Evolutionary conservation across 2,329 filamentous ascomycete species (phyloP), one percentile per base, ranked within the genome.

Genomic region (Stemphylium beticola): DNA sequence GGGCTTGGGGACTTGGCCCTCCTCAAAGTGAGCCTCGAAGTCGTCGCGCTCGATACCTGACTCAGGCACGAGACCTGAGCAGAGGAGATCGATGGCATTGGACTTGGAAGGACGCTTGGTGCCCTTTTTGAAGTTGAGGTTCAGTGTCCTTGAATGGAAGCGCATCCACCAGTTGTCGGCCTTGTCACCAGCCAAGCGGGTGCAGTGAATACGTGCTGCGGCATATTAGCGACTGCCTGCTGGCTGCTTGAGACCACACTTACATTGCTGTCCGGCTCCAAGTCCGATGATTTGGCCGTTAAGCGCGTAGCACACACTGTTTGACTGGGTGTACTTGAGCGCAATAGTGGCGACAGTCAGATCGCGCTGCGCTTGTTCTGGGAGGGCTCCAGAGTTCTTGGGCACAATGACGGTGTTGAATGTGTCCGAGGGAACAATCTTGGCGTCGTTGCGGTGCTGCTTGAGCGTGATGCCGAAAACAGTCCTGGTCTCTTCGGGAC

Each of bases 91-190:
- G 72, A 98, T 97, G 62, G 93, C 93, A 76, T 99, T 99, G 82
- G 90, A 96, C 86, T 98, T 99, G 77, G 97, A 93, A 41, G 95
- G 85, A 53, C 95, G 87, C 87, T 98, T 98, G 73, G 90, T 92
- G 69, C 95, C 93, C 81, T 95, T 93, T 85, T 96, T 97, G 91
- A 92, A 99, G 82, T 93, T 91, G 76, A 99, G 89, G 72, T 82
- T 83, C 44, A 98, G 84, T 11, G 95, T 91, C 48, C 91, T 89
- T 66, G 91, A 88, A 82, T 97, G 91, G 87, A 98, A 98, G 71
- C 95, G 90, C 83, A 99, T 90, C 95, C 93, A 99, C 93, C 93
- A 98, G 83, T 96, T 97, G 79, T 99, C 95, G 43, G 93, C 92
- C 84, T 99, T 99, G 82, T 98, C 93, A 57, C 95, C 95, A 10